phyloP scores from a whole-genome alignment of 1,284 basidiomycete species.

The Fomitiporia mediterranea region DNA sequence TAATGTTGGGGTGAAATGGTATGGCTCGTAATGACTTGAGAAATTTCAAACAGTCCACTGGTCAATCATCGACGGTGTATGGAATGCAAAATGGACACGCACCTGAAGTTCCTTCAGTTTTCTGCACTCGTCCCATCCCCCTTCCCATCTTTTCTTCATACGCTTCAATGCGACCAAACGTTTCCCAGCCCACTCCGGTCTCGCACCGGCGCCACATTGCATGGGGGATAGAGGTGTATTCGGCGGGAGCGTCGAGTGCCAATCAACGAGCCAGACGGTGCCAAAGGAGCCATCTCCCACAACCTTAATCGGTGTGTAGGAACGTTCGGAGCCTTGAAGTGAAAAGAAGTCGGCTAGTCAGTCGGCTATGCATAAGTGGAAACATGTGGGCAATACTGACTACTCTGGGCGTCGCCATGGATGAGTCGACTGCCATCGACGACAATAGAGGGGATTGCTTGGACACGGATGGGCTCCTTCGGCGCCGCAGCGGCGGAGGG shows the following conservation, averaged over 20 bases:
- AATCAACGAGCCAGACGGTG: constrained; percentile 98
- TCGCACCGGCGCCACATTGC: constrained; percentile 84
- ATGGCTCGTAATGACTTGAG: constrained; percentile 87
- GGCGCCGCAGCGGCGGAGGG: constrained; percentile 30
- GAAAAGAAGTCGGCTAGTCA: constrained; percentile 17
- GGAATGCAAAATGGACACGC: constrained; percentile 30
- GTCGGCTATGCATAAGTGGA: constrained; percentile 14
- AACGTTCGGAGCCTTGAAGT: constrained; percentile 44
- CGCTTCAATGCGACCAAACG: constrained; percentile 95
- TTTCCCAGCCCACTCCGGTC: constrained; percentile 93
- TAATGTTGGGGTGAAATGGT: constrained; percentile 94
- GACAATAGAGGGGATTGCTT: constrained; percentile 68
- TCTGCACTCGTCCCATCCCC: constrained; percentile 96
- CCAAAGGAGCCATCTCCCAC: constrained; percentile 97
- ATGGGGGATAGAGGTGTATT: constrained; percentile 85
- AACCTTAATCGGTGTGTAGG: constrained; percentile 70
- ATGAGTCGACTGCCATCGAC: constrained; percentile 60
- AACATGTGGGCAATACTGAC: constrained; percentile 40
- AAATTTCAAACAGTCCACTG: constrained; percentile 14
- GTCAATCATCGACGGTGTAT: constrained; percentile 19
- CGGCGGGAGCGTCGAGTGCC: constrained; percentile 92
- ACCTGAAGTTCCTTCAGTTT: constrained; percentile 96
- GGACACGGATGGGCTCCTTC: constrained; percentile 58
- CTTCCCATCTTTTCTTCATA: constrained; percentile 98
- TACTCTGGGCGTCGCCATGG: constrained; percentile 65